Evolutionary conservation across 2,329 filamentous ascomycete genomes (phyloP), one percentile per base, ranked within the genome.

Genomic region (Podosphaera xanthii): DNA sequence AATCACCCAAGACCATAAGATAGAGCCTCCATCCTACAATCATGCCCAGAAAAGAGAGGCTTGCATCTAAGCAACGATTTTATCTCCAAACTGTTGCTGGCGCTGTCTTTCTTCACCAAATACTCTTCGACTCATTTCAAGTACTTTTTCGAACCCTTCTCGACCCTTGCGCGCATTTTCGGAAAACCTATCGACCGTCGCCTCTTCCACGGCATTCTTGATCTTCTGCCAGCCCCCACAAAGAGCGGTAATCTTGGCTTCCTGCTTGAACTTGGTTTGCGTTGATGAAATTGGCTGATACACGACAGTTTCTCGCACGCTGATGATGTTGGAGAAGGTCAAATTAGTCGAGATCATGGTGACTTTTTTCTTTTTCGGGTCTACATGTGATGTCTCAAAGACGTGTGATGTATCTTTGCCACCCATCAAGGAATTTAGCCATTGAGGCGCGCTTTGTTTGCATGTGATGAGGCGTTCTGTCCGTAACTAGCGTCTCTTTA

Each of bases 181-280:
- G 65, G 82, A 80, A 75, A 98, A 98, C 59, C 88, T 77, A 64
- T 85, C 86, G 52, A 97, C 85, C 49, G 89, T 86, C 58, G 87
- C 83, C 66, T 97, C 89, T 75, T 98, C 92, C 66, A 98, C 94
- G 70, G 84, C 87, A 73, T 92, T 95, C 77, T 88, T 92, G 70
- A 97, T 89, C 69, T 89, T 88, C 73, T 96, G 87, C 90, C 92
- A 98, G 62, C 92, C 92, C 65, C 92, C 91, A 71, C 89, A 95
- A 8, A 97, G 76, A 0, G 92, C 92, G 1, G 90, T 95, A 69
- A 98, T 91, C 72, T 90, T 82, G 46, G 92, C 92, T 62, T 88
- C 83, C 74, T 98, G 92, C 55, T 82, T 77, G 69, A 98, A 97
- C 63, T 84, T 78, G 2, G 92, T 98, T 44, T 72, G 78, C 77